Conservation (phyloP, 2,329 filamentous ascomycete species). For the Eurotiales sp. region DNA sequence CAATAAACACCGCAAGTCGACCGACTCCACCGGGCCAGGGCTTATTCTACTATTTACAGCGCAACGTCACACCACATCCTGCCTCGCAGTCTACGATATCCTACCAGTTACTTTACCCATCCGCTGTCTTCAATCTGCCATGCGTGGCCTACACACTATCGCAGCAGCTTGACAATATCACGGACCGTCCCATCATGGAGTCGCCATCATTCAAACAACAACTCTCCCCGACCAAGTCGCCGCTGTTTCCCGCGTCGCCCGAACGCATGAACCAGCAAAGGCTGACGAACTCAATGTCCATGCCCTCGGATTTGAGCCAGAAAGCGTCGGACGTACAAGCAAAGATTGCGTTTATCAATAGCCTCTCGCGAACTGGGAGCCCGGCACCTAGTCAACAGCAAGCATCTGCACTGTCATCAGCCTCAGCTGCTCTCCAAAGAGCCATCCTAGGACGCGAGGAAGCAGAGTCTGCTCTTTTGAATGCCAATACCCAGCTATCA, state of each 20-base stretch:
- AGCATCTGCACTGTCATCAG: conserved; percentile 33
- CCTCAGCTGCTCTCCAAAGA: conserved; percentile 41
- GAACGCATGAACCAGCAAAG: conserved; percentile 49
- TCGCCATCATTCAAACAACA: conserved; percentile 29
- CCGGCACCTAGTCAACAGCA: conserved; percentile 23
- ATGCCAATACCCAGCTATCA: conserved; percentile 33
- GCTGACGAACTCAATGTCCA: conserved; percentile 37
- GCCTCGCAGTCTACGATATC: neutral
- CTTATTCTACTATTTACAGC: neutral
- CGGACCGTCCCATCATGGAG: conserved; percentile 26
- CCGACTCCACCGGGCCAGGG: neutral
- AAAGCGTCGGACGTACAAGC: conserved; percentile 46
- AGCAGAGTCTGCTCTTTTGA: conserved; percentile 37
- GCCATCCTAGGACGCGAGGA: conserved; percentile 46
- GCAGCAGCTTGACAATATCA: conserved; percentile 4
- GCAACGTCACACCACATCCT: conserved; percentile 8
- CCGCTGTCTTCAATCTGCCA: neutral
- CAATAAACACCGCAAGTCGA: conserved; percentile 14
- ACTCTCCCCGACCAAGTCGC: conserved; percentile 28
- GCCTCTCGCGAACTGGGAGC: conserved; percentile 35
- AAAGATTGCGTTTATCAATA: conserved; percentile 48
- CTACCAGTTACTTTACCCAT: neutral
- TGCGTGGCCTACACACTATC: neutral
- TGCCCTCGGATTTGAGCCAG: conserved; percentile 32
- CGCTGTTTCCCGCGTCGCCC: conserved; percentile 44